These are phyloP conservation scores for Pyricularia sp. DNA, from an alignment of 2,329 filamentous ascomycete species.

Conservation along the genomic window DNA sequence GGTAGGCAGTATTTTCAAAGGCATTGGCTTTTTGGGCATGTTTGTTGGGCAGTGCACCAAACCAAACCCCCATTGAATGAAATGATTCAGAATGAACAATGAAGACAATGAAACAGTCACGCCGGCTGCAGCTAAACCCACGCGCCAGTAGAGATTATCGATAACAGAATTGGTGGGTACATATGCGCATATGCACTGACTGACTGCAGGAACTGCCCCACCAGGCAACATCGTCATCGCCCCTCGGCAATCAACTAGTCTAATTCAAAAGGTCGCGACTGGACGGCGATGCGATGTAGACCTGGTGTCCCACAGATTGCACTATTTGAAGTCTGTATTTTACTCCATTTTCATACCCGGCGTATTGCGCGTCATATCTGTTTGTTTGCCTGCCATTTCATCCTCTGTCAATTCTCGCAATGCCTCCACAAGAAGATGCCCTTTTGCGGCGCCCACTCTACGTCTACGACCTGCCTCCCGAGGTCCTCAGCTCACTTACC, in stretches of 20 bases:
- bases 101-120: neutral
- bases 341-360: neutral
- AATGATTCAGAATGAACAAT: neutral
- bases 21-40: neutral
- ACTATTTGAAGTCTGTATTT: neutral
- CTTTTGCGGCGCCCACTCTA: conserved; percentile 42
- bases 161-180: neutral
- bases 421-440: conserved; percentile 27
- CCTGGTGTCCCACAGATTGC: neutral
- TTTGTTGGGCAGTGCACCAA: neutral
- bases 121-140: neutral
- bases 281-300: neutral
- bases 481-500: conserved; percentile 60
- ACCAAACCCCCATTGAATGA: neutral
- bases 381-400: neutral
- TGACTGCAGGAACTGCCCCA: neutral
- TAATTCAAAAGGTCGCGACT: neutral
- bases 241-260: neutral
- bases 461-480: conserved; percentile 69
- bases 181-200: neutral
- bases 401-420: neutral
- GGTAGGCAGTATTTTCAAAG: neutral
- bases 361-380: neutral
- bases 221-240: neutral
- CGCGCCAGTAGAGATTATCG: neutral